Base-by-base conservation (phyloP, 257 asterid genomes). In the Solanum piurae region DNA sequence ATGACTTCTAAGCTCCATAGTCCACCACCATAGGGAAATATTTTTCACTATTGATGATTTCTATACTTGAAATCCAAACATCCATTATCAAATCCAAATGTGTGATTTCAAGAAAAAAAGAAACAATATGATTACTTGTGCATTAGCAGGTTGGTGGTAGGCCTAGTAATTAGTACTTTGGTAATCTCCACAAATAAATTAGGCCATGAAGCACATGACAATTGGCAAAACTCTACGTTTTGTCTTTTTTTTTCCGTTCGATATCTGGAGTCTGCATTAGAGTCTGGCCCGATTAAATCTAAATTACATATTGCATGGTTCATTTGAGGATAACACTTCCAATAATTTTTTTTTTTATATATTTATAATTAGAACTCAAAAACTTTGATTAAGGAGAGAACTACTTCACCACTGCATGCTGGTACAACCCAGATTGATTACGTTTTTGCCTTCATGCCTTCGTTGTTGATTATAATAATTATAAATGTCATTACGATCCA, bases 201-300 rank as follows among this genome's bases (percentile, higher is more conserved):
- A 71, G 77, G 42, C 25, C 42, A 58, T 58, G 27, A 58, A 58
- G 66, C 66, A 58, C 10, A 58, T 58, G 66, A 58, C 68, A 60
- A 60, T 60, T 60, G 68, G 12, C 13, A 60, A 60, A 60, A 31
- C 38, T 31, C 38, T 31, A 72, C 8, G 44, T 34, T 72, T 72
- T 34, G 49, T 25, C 46, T 5, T 36, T 7, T 7, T 55, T 2
- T 55, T 55, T 55, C 20, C 4, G 5, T 9, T 55, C 1, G 25
- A 55, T 55, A 55, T 18, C 0, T 7, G 4, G 0, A 55, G 64
- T 55, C 10, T 7, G 1, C 23, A 2, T 52, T 18, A 55, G 9
- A 6, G 0, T 55, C 23, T 0, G 0, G 0, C 2, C 5, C 0
- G 4, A 7, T 55, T 55, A 55, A 55, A 55, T 55, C 0, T 6